Conservation (phyloP, 1,139 yeast genomes). For the Candida pseudoviswanathii region DNA sequence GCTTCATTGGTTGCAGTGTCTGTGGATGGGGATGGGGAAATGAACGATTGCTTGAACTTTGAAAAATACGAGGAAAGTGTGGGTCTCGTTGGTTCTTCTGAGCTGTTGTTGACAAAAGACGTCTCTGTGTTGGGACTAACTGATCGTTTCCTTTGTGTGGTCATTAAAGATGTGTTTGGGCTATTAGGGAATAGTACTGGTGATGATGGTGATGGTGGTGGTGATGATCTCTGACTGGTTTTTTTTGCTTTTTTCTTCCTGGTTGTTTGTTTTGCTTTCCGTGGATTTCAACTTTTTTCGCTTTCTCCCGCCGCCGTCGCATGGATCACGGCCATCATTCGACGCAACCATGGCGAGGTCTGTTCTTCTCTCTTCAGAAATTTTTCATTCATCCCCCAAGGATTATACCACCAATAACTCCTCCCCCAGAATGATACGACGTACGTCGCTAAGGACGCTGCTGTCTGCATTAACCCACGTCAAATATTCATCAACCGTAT, state of each 20-base stretch:
- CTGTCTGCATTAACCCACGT: neutral
- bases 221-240: neutral
- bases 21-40: slow-evolving; percentile 1
- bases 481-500: neutral
- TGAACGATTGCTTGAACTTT: slow-evolving; percentile 4
- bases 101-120: neutral
- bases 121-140: slow-evolving; percentile 18
- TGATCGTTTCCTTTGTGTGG: slow-evolving; percentile 14
- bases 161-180: neutral
- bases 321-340: no score
- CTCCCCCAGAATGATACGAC: neutral
- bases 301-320: neutral
- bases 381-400: neutral
- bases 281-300: neutral
- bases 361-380: slow-evolving; percentile 1
- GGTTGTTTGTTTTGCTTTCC: neutral
- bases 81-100: neutral
- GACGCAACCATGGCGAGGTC: neutral
- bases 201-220: neutral
- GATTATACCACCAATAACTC: neutral
- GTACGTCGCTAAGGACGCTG: neutral
- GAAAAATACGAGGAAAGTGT: slow-evolving; percentile 3
- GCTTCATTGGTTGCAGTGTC: neutral
- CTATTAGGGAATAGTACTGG: neutral
- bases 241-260: neutral